Evolutionary conservation across 805 yeast genomes (phyloP).

Genomic region (Barnettozyma californica): DNA sequence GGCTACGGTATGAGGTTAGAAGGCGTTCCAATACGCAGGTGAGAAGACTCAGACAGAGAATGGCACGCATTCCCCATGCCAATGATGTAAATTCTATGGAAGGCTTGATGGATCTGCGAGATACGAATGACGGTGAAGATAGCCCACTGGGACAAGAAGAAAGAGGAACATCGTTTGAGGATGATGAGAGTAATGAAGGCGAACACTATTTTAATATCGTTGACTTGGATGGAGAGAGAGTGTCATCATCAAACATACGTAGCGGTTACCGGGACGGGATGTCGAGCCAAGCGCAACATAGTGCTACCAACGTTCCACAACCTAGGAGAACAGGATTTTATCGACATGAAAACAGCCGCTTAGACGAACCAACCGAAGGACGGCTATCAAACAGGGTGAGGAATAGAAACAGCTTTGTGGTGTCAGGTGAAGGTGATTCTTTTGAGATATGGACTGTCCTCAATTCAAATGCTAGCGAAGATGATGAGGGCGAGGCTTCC

Average conservation of each 20-base stretch:
- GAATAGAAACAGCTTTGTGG: slow-evolving; percentile 8
- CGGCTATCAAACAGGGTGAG: neutral
- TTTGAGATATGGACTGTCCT: slow-evolving; percentile 3
- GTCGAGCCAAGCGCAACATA: neutral
- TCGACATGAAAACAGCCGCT: neutral
- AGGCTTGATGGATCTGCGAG: neutral
- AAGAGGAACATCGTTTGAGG: neutral
- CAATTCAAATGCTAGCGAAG: neutral
- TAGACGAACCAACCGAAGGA: neutral
- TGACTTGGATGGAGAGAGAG: slow-evolving; percentile 4
- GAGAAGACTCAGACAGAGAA: slow-evolving; percentile 1
- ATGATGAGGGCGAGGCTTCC: neutral
- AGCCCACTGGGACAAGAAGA: neutral
- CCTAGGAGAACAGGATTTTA: neutral
- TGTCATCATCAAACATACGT: neutral
- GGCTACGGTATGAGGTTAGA: slow-evolving; percentile 1
- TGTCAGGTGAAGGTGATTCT: neutral
- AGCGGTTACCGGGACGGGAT: neutral
- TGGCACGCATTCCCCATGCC: neutral
- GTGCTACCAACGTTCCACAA: neutral
- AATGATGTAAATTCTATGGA: neutral
- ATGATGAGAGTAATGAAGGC: neutral
- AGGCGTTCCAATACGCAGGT: slow-evolving; percentile 1
- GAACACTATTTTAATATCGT: slow-evolving; percentile 1
- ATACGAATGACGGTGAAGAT: neutral